Evolutionary conservation across 805 yeast genomes (phyloP).

Genomic region (Kuraishia hungarica): DNA sequence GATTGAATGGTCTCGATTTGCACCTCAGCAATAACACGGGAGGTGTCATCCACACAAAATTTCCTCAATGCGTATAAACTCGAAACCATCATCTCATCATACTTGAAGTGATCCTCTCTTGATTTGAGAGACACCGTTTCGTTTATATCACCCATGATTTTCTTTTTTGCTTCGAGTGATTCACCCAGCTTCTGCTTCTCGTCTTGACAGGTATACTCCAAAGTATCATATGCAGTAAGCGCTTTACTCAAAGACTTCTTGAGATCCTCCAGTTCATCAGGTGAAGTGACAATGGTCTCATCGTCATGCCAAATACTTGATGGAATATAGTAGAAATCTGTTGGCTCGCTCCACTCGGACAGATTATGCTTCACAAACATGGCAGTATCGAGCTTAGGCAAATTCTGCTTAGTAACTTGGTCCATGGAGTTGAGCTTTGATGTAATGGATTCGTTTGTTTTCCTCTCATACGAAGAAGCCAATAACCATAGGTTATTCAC

Average conservation of each 20-base stretch:
- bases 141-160: slow-evolving; percentile 20
- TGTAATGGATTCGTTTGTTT: slow-evolving; percentile 33
- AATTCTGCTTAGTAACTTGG: slow-evolving; percentile 56
- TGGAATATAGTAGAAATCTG: slow-evolving; percentile 78
- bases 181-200: slow-evolving; percentile 43
- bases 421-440: slow-evolving; percentile 41
- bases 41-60: slow-evolving; percentile 67
- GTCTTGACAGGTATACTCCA: slow-evolving; percentile 33
- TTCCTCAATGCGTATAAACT: slow-evolving; percentile 46
- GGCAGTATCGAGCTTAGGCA: slow-evolving; percentile 67
- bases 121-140: slow-evolving; percentile 30
- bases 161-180: slow-evolving; percentile 25
- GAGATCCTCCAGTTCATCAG: slow-evolving; percentile 48
- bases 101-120: slow-evolving; percentile 27
- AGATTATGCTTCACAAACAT: slow-evolving; percentile 91
- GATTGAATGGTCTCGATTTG: slow-evolving; percentile 85
- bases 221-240: slow-evolving; percentile 27
- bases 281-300: slow-evolving; percentile 57
- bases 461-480: slow-evolving; percentile 53
- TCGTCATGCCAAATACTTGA: slow-evolving; percentile 97
- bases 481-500: slow-evolving; percentile 60
- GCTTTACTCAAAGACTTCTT: slow-evolving; percentile 39
- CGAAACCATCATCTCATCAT: slow-evolving; percentile 43
- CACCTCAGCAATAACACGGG: slow-evolving; percentile 70
- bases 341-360: slow-evolving; percentile 74